Evolutionary conservation across 2,329 filamentous ascomycete genomes (phyloP).

Genomic region (Thielaviopsis populi): DNA sequence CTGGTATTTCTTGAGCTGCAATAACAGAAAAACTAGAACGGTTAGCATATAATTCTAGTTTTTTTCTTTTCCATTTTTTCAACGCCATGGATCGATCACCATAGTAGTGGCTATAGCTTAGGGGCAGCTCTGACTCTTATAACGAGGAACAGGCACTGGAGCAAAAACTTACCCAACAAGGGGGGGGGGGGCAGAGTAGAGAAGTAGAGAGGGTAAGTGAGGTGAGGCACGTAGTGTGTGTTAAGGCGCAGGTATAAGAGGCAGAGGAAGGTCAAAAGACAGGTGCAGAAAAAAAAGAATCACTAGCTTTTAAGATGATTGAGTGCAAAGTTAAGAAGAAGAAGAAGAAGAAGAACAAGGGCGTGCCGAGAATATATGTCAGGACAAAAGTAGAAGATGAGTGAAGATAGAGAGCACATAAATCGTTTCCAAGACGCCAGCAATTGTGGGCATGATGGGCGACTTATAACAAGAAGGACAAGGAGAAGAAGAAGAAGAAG

Average conservation of each 20-base stretch:
- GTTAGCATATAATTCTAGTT: neutral
- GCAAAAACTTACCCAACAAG: neutral
- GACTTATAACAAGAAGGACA: slow-evolving; percentile 1
- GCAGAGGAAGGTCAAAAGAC: neutral
- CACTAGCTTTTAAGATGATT: too few species aligned
- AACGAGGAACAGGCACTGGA: neutral
- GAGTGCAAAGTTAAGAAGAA: neutral
- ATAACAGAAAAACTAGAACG: neutral
- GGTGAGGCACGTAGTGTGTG: neutral
- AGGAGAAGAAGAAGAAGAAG: neutral
- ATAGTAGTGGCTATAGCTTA: neutral
- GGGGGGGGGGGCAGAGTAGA: neutral
- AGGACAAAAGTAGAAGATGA: neutral
- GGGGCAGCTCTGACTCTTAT: neutral
- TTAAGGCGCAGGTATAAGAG: neutral
- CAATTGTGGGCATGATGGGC: neutral
- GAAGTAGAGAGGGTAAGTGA: neutral
- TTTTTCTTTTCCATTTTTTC: neutral
- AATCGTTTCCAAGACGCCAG: neutral
- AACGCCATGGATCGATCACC: neutral
- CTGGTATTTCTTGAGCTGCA: too few species aligned
- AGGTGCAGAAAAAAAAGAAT: too few species aligned
- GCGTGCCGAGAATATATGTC: neutral
- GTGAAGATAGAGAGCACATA: neutral
- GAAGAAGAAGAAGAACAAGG: neutral